Conservation (phyloP, 2,329 filamentous ascomycete genomes). For the Tympanopsis confertula region DNA sequence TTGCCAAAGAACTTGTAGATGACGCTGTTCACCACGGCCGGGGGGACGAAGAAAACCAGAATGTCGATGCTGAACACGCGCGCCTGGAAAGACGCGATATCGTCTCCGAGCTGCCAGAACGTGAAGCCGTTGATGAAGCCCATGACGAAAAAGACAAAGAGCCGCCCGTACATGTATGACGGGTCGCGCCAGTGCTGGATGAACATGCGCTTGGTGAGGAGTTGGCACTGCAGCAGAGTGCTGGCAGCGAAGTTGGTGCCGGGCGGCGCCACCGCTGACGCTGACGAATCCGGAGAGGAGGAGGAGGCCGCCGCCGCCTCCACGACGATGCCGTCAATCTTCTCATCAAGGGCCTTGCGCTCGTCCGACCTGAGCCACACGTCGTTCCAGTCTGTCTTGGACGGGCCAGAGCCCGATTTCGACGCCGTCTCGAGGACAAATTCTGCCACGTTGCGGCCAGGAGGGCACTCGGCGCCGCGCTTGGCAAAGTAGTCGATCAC, state of each 20-base stretch:
- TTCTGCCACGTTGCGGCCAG: conserved; percentile 34
- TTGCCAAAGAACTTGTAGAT: conserved; percentile 68
- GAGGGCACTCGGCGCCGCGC: conserved; percentile 54
- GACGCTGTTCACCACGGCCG: conserved; percentile 61
- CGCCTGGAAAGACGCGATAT: conserved; percentile 60
- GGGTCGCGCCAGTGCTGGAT: conserved; percentile 66
- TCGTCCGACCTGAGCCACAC: conserved; percentile 60
- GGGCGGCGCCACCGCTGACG: conserved; percentile 29
- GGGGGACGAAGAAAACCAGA: conserved; percentile 53
- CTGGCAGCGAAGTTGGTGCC: conserved; percentile 56
- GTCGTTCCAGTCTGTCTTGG: conserved; percentile 57
- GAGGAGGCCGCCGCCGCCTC: not conserved
- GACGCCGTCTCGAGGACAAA: conserved; percentile 34
- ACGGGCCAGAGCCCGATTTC: conserved; percentile 19
- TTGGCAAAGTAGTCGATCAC: conserved; percentile 59
- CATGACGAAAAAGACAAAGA: conserved; percentile 60
- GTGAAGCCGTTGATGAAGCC: conserved; percentile 74
- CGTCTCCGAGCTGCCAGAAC: conserved; percentile 59
- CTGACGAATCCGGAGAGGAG: conserved; percentile 14
- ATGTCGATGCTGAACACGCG: conserved; percentile 61
- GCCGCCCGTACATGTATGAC: conserved; percentile 65
- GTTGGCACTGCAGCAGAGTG: conserved; percentile 45
- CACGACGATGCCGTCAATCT: conserved; percentile 50
- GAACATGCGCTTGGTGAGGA: conserved; percentile 61
- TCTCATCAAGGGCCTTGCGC: conserved; percentile 31